phyloP scores from a whole-genome alignment of 176 grass and related monocot genomes.

The Oropetium thomaeum region DNA sequence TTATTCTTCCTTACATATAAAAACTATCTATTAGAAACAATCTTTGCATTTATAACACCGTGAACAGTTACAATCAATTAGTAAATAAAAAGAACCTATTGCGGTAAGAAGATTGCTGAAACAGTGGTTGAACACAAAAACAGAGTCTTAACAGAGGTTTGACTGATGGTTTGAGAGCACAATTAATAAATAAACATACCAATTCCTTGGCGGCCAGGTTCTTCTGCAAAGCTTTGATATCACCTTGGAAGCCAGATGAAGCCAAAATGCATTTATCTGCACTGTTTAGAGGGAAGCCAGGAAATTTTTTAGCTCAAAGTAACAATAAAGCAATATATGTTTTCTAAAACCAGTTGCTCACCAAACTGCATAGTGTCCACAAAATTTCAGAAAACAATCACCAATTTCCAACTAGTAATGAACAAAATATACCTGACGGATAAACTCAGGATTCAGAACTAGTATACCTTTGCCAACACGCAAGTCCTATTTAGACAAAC shows the following conservation, averaged over 20 bases:
- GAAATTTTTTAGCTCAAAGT: not conserved
- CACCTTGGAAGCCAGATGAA: conserved; percentile 92
- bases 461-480: not conserved
- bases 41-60: not conserved
- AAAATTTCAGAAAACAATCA: not conserved
- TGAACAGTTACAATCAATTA: not conserved
- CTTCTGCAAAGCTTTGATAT: conserved; percentile 82
- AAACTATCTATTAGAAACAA: not conserved
- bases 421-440: not conserved
- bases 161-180: not conserved
- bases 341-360: not conserved
- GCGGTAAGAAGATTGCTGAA: not conserved
- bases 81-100: too few species aligned
- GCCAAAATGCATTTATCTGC: conserved; percentile 72
- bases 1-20: not conserved
- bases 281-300: conserved; percentile 17
- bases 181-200: conserved; percentile 29
- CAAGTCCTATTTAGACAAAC: not conserved
- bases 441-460: not conserved
- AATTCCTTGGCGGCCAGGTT: conserved; percentile 72
- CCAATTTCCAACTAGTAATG: not conserved
- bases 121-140: not conserved
- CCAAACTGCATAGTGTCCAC: not conserved
- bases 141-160: not conserved
- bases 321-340: not conserved